A percentile compares a stretch with the other conserved stretches of the same genome.
Conservation (phyloP, 495 filamentous ascomycete genomes). For the Talaromyces nanjingensis region DNA sequence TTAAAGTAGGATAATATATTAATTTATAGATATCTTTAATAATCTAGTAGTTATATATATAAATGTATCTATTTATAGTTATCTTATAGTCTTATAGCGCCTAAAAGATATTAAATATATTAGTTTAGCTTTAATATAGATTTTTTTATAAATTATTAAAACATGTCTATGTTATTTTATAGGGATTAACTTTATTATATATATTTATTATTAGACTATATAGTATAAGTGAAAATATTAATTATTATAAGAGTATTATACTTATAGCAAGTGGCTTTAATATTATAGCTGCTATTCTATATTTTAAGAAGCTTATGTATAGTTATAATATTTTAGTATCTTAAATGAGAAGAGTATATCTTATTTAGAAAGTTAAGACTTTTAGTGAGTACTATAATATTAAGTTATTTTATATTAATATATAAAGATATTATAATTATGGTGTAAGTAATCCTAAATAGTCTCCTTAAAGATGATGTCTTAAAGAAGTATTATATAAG, state of each 20-base stretch:
- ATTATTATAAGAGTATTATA: neutral
- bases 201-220: neutral
- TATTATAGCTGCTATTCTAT: too few species aligned
- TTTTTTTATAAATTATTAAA: neutral
- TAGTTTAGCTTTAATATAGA: conserved; percentile 13
- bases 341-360: too few species aligned
- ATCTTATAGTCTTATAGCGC: conserved; percentile 23
- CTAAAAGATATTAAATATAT: conserved; percentile 22
- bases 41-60: conserved; percentile 23
- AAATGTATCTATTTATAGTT: conserved; percentile 35
- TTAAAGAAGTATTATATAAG: too few species aligned
- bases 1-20: conserved; percentile 32
- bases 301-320: too few species aligned
- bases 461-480: too few species aligned
- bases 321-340: too few species aligned
- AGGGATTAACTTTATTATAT: neutral
- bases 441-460: too few species aligned
- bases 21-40: conserved; percentile 30
- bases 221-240: neutral
- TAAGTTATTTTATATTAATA: too few species aligned
- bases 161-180: neutral
- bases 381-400: too few species aligned
- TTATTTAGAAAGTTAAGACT: too few species aligned
- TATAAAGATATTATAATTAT: too few species aligned
- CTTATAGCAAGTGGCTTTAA: neutral